A percentile compares a stretch with the other conserved stretches of the same genome.
Evolutionary conservation across 148 eudicot genomes (phyloP).

Genomic region (Mesembryanthemum crystallinum): DNA sequence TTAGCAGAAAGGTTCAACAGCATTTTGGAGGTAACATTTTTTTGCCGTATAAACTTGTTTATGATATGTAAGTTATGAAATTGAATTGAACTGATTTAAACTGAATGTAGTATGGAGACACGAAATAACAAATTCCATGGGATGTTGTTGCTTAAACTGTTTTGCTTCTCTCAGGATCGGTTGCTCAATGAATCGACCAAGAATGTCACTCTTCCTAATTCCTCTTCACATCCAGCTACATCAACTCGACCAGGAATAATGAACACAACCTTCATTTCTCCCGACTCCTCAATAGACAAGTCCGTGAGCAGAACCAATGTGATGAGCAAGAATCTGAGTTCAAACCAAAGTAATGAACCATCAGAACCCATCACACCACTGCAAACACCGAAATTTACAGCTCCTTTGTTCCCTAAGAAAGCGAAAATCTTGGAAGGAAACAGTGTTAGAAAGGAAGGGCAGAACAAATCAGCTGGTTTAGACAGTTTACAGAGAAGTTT

Average conservation of each 20-base stretch:
- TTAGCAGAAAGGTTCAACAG: conserved; percentile 83
- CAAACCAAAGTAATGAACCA: conserved; percentile 37
- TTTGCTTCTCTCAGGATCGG: conserved; percentile 56
- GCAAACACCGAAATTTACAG: conserved; percentile 33
- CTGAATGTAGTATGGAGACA: background rate
- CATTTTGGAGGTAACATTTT: conserved; percentile 92
- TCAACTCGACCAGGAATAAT: conserved; percentile 19
- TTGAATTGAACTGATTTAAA: no score
- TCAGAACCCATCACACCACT: conserved; percentile 44
- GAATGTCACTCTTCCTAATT: conserved; percentile 22
- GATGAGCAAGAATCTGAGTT: conserved; percentile 29
- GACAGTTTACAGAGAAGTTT: conserved; percentile 32
- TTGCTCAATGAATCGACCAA: conserved; percentile 45
- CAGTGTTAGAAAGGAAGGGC: conserved; percentile 32
- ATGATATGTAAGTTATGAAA: no score
- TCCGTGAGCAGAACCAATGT: conserved; percentile 22
- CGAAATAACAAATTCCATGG: no score
- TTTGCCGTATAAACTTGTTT: no score
- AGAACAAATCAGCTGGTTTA: conserved; percentile 20
- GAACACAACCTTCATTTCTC: conserved; percentile 18
- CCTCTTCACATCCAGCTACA: conserved; percentile 23
- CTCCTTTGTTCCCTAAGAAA: conserved; percentile 53
- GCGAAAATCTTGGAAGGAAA: conserved; percentile 35
- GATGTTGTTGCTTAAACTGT: background rate
- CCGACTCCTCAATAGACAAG: conserved; percentile 24